phyloP scores from a whole-genome alignment of 495 filamentous ascomycete genomes.

The Staphylotrichum tortipilum region DNA sequence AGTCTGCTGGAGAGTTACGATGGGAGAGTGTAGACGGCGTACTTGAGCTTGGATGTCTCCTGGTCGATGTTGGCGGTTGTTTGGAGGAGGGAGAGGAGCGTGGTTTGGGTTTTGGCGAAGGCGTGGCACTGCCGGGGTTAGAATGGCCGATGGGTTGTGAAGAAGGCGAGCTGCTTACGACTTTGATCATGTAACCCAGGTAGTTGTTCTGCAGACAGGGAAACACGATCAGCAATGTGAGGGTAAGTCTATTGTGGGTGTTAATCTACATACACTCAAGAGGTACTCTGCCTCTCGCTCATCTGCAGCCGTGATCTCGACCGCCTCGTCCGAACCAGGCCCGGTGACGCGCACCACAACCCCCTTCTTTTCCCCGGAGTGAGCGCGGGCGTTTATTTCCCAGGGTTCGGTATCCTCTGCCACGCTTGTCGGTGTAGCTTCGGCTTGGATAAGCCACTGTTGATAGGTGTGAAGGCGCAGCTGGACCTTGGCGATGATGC shows the following conservation, averaged over 20 bases:
- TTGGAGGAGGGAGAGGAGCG: not conserved
- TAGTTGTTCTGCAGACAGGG: constrained; percentile 6
- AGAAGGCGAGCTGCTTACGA: not conserved
- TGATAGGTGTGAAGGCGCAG: not conserved
- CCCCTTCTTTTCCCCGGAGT: not conserved
- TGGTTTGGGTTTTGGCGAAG: constrained; percentile 6
- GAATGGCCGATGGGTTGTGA: not conserved
- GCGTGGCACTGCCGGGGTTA: constrained; percentile 3
- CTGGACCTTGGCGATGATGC: not conserved
- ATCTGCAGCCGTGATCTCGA: constrained; percentile 7
- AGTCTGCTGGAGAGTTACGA: too few species aligned
- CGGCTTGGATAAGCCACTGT: not conserved
- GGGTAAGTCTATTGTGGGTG: not conserved
- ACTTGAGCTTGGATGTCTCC: constrained; percentile 8
- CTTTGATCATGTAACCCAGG: constrained; percentile 14
- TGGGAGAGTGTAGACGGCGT: too few species aligned
- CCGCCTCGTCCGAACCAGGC: not conserved
- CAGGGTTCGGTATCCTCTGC: not conserved
- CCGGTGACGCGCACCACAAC: not conserved
- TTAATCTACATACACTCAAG: constrained; percentile 4
- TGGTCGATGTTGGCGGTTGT: not conserved
- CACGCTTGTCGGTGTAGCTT: not conserved
- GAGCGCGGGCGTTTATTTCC: not conserved
- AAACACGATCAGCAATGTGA: not conserved
- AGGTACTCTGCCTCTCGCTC: constrained; percentile 1